phyloP scores from a whole-genome alignment of 176 grass and related monocot genomes.

The Bothriochloa decipiens region DNA sequence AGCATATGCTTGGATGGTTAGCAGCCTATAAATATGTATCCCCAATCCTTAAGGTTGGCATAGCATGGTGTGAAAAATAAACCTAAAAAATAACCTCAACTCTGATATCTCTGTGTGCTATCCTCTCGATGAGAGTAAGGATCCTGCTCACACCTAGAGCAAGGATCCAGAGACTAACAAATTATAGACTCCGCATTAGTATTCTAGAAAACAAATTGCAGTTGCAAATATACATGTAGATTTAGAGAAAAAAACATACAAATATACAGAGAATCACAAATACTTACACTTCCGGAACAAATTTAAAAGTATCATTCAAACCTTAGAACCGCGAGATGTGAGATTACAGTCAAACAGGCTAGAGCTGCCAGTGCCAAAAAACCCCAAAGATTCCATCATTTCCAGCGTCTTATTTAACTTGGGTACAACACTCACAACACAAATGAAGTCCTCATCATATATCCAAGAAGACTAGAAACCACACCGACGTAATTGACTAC shows the following conservation, averaged over 20 bases:
- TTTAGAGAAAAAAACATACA: not conserved
- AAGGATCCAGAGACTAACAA: too few species aligned
- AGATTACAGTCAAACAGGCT: conserved; percentile 18
- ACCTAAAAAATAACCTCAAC: too few species aligned
- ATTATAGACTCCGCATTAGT: conserved; percentile 34
- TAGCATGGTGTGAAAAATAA: too few species aligned
- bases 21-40: too few species aligned
- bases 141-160: too few species aligned
- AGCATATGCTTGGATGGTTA: too few species aligned
- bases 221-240: not conserved
- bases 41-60: too few species aligned
- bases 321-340: conserved; percentile 35
- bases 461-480: conserved; percentile 11
- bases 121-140: too few species aligned
- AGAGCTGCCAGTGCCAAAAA: conserved; percentile 36
- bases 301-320: conserved; percentile 32
- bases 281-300: conserved; percentile 12
- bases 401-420: conserved; percentile 39
- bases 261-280: conserved; percentile 19
- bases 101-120: too few species aligned
- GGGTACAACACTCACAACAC: not conserved
- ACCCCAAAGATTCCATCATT: conserved; percentile 32
- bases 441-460: not conserved
- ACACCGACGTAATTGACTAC: not conserved
- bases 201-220: conserved; percentile 20